Conservation (phyloP, 768 basidiomycete genomes). For the Tulasnella sp. region DNA sequence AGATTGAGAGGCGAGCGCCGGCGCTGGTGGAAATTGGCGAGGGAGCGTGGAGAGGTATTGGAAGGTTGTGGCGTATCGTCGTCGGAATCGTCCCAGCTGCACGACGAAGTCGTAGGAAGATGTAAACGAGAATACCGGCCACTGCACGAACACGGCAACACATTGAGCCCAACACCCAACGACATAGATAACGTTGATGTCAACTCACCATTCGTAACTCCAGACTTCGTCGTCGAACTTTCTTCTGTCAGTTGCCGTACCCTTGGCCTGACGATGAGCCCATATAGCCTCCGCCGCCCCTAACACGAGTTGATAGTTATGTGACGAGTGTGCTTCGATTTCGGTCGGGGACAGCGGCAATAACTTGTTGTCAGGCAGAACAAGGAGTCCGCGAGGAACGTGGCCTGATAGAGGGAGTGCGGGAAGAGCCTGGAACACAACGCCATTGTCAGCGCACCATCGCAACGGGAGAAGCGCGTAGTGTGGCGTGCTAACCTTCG, state of each 20-base stretch:
- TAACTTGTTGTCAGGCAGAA: constrained; percentile 6
- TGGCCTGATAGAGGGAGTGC: background rate
- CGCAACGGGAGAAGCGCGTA: background rate
- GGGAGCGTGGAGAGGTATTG: background rate
- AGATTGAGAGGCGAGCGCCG: background rate
- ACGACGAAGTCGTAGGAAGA: background rate
- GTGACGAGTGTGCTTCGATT: constrained; percentile 1
- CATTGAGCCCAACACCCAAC: background rate
- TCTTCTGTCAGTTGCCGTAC: background rate
- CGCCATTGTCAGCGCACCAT: background rate
- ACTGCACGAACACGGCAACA: background rate
- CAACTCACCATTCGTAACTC: constrained; percentile 11
- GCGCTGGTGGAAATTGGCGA: background rate
- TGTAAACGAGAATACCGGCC: constrained; percentile 3
- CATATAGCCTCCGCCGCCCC: constrained; percentile 5
- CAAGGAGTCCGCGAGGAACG: constrained; percentile 4
- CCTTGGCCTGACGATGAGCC: background rate
- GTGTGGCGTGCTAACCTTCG: background rate
- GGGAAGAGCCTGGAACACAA: background rate
- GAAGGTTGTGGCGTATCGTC: background rate
- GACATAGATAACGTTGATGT: background rate
- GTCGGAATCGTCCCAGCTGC: constrained; percentile 7
- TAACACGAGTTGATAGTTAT: constrained; percentile 9
- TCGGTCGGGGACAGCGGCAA: constrained; percentile 9
- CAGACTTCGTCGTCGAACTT: constrained; percentile 6